Evolutionary conservation across 345 rosid species (phyloP).

Genomic region (Boechera stricta): DNA sequence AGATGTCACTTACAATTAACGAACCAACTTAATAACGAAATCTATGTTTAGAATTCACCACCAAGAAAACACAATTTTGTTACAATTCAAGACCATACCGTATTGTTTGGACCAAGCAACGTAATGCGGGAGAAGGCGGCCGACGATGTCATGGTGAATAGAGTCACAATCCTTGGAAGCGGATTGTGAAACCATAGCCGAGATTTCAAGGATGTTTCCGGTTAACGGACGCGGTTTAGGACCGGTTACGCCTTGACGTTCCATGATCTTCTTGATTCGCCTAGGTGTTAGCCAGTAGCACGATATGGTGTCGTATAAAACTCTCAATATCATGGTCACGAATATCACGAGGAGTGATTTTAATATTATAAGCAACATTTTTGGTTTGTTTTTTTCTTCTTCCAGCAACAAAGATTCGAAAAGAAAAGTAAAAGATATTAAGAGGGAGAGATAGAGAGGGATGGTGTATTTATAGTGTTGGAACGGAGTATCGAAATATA

Average conservation of each 20-base stretch:
- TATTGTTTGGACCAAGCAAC: conserved; percentile 76
- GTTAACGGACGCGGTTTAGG: conserved; percentile 74
- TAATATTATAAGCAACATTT: conserved; percentile 43
- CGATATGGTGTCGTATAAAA: conserved; percentile 59
- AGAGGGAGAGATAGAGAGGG: conserved; percentile 1
- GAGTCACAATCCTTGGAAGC: conserved; percentile 65
- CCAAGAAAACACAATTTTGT: neutral
- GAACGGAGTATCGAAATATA: neutral
- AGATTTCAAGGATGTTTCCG: conserved; percentile 82
- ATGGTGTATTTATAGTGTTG: conserved; percentile 31
- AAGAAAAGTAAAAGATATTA: neutral
- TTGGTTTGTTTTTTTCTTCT: neutral
- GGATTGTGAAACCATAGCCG: conserved; percentile 63
- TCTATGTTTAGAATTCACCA: conserved; percentile 17
- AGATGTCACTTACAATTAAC: neutral
- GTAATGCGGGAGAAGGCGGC: conserved; percentile 88
- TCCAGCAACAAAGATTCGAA: conserved; percentile 12
- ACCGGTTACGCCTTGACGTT: conserved; percentile 86
- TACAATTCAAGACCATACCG: conserved; percentile 51
- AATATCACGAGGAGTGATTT: conserved; percentile 45
- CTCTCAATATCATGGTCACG: conserved; percentile 46
- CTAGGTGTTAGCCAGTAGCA: conserved; percentile 80
- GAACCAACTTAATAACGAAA: neutral
- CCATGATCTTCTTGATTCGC: conserved; percentile 81
- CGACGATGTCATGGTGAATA: conserved; percentile 76